Evolutionary conservation across 129 eudicot species (phyloP).

Genomic region (Flaveria bidentis): DNA sequence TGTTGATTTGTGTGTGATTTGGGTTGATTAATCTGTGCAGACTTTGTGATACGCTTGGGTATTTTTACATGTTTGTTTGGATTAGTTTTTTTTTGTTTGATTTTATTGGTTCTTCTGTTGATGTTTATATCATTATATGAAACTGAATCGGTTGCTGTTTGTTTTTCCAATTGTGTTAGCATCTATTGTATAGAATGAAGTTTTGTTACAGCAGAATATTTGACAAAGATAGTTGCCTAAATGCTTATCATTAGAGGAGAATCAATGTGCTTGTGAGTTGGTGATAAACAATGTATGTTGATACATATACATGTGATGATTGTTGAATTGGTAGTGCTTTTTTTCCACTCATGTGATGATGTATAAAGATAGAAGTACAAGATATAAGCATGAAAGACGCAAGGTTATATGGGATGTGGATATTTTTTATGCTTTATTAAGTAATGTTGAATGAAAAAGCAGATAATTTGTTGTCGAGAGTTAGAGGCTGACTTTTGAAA

Average conservation of each 20-base stretch:
- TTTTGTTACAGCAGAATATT: not conserved
- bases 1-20: conserved; percentile 21
- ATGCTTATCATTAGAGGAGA: not conserved
- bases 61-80: conserved; percentile 18
- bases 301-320: not conserved
- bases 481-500: no score
- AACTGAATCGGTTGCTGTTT: no score
- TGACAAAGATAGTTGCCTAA: not conserved
- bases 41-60: conserved; percentile 5
- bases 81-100: not conserved
- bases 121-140: not conserved
- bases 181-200: not conserved
- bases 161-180: not conserved
- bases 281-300: conserved; percentile 19
- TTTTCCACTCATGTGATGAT: conserved; percentile 20
- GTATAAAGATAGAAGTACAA: not conserved
- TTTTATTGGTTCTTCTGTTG: not conserved
- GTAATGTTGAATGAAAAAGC: conserved; percentile 21
- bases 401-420: not conserved
- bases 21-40: conserved; percentile 17
- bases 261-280: conserved; percentile 20
- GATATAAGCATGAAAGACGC: conserved; percentile 7
- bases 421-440: conserved; percentile 18
- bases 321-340: not conserved
- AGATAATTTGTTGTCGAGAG: not conserved